phyloP scores from a whole-genome alignment of 352 stramenopile species.

The Globisporangium carolinianum region DNA sequence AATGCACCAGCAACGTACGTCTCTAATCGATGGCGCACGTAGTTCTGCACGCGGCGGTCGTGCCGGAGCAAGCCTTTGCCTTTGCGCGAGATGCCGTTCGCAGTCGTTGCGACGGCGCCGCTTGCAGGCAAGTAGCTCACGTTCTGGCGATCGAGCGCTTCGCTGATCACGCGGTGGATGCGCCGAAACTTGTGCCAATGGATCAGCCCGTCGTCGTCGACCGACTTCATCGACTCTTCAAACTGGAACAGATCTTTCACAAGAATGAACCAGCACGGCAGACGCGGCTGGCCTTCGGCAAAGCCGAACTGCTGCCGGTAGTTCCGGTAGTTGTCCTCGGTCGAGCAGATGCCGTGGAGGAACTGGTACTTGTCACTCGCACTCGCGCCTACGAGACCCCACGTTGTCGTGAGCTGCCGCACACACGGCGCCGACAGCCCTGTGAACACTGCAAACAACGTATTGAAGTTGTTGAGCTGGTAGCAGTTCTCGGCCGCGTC shows the following conservation, averaged over 20 bases:
- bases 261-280: slow-evolving; percentile 83
- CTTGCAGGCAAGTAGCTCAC: slow-evolving; percentile 59
- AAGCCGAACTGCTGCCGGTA: slow-evolving; percentile 79
- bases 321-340: slow-evolving; percentile 82
- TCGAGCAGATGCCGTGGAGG: slow-evolving; percentile 75
- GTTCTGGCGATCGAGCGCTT: slow-evolving; percentile 72
- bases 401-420: slow-evolving; percentile 78
- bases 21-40: slow-evolving; percentile 74
- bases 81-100: slow-evolving; percentile 51
- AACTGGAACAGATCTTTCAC: slow-evolving; percentile 84
- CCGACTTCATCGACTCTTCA: slow-evolving; percentile 84
- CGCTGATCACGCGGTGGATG: slow-evolving; percentile 73
- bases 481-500: slow-evolving; percentile 77
- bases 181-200: slow-evolving; percentile 86
- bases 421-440: slow-evolving; percentile 77
- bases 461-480: slow-evolving; percentile 88
- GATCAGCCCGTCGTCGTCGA: slow-evolving; percentile 74
- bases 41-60: slow-evolving; percentile 63
- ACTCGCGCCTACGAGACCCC: slow-evolving; percentile 56
- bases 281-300: slow-evolving; percentile 63
- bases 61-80: slow-evolving; percentile 67
- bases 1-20: slow-evolving; percentile 46
- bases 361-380: slow-evolving; percentile 75
- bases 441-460: slow-evolving; percentile 77
- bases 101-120: slow-evolving; percentile 22